Evolutionary conservation across 805 yeast genomes (phyloP), one percentile per base, ranked within the genome.

Genomic region (Suhomyces prunicola): DNA sequence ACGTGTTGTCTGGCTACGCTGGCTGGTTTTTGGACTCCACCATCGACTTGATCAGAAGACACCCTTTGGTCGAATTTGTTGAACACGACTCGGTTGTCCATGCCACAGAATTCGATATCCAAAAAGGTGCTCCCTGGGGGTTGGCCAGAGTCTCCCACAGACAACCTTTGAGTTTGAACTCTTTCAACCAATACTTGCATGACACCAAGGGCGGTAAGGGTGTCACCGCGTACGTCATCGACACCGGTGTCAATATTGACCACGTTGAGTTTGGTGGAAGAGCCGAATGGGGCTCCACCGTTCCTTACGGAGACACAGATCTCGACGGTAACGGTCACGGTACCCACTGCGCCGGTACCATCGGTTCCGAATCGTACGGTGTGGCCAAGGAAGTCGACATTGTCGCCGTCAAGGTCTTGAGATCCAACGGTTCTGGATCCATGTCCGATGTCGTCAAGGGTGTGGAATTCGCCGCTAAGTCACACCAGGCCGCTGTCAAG

Each of bases 271-370:
- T 91, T 64, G 86, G 75, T 9, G 92, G 92, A 23, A 84, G 97
- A 74, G 96, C 96, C 45, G 67, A 68, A 40, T 89, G 96, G 96
- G 96, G 96, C 60, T 79, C 85, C 48, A 89, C 96, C 53, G 78
- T 89, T 59, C 96, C 96, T 60, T 61, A 70, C 50, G 86, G 85
- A 62, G 90, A 84, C 61, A 79, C 79, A 50, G 90, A 86, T 60
- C 64, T 77, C 44, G 97, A 92, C 68, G 94, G 90, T 50, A 88
- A 89, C 63, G 97, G 97, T 49, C 97, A 91, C 72, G 97, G 97
- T 65, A 90, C 97, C 46, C 97, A 91, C 66, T 90, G 96, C 75
- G 96, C 97, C n/a, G 97, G 97, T 72, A 90, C 96, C 35, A 89
- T 92, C 63, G 97, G 86, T 48, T 87, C 94, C 22, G 77, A 77